Evolutionary conservation across 108 stramenopile genomes (phyloP), one percentile per base, ranked within the genome.

Genomic region (Skeletonema menzelii): DNA sequence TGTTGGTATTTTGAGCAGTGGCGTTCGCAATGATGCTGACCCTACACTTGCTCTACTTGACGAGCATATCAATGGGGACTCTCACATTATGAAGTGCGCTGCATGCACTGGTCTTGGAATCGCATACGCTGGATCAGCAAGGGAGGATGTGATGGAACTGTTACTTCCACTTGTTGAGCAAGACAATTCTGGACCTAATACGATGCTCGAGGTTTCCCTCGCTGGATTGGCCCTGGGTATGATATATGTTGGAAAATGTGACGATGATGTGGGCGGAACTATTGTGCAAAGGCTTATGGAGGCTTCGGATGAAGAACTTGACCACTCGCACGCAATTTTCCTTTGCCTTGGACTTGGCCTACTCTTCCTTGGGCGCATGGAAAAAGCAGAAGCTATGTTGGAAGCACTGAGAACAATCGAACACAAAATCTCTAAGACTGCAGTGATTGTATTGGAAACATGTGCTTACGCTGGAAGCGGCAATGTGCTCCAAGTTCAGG

Each of bases 381-480:
- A 97, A 60, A 95, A 97, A 73, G 96, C 96, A 15, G 99, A 99
- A 55, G 97, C 97, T 27, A 97, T 98, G 95, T 81, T 94, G 68
- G 98, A 99, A 79, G 97, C 95, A 17, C 70, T 98, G 32, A 84
- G 91, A 63, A 99, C 99, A 15, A 87, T 99, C 37, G 98, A 97
- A 62, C 98, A 98, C 85, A 91, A 92, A 73, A 95, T 98, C 63
- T 86, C 92, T 30, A 96, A 96, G 77, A 97, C 86, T 80, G 96
- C 98, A 13, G 94, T 86, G 44, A 76, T 97, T 34, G 86, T 95
- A 67, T 76, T 99, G 49, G 94, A 96, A 62, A 96, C 96, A 31
- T 95, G 89, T 59, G 99, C 99, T 15, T 99, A 98, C 75, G 96
- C 99, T 56, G 99, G 97, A 44, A 96, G 95, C 59, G 99, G 99